A percentile compares a stretch with the other conserved stretches of the same genome.
phyloP scores from a whole-genome alignment of 78 protist genomes.

The Chrysochromulina parva region DNA sequence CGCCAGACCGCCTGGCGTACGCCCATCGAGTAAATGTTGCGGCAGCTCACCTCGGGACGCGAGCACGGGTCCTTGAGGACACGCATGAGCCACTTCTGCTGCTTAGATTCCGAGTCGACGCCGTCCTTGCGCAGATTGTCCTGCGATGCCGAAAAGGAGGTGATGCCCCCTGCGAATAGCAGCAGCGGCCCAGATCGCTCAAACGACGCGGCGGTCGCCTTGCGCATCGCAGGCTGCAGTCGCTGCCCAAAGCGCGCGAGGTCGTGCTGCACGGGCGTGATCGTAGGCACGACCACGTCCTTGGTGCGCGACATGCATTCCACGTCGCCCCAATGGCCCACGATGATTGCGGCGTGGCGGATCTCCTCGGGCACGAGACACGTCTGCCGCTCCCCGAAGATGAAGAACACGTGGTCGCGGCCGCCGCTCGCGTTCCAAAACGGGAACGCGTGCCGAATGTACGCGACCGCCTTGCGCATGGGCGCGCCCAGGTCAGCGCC shows the following conservation, averaged over 20 bases:
- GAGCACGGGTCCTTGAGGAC: not conserved
- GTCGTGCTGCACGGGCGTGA: constrained; percentile 21
- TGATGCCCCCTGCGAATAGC: not conserved
- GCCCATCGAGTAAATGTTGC: constrained; percentile 11
- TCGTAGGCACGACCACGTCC: constrained; percentile 5
- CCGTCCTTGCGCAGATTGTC: not conserved
- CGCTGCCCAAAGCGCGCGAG: not conserved
- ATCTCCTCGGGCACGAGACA: constrained; percentile 1
- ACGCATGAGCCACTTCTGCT: not conserved
- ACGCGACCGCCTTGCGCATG: not conserved
- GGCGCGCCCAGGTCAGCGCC: not conserved
- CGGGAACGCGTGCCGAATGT: not conserved
- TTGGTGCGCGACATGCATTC: not conserved
- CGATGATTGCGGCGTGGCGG: not conserved
- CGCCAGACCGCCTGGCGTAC: constrained; percentile 3
- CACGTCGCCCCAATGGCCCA: constrained; percentile 26
- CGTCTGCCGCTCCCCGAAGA: constrained; percentile 15
- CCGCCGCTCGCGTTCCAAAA: not conserved
- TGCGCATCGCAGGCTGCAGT: not conserved
- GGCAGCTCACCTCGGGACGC: not conserved
- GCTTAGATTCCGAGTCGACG: not conserved
- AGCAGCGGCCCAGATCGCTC: not conserved
- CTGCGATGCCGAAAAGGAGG: not conserved
- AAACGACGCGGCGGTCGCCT: not conserved
- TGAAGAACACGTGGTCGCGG: constrained; percentile 7